Evolutionary conservation across 805 yeast species (phyloP).

Genomic region (Metschnikowia continentalis): DNA sequence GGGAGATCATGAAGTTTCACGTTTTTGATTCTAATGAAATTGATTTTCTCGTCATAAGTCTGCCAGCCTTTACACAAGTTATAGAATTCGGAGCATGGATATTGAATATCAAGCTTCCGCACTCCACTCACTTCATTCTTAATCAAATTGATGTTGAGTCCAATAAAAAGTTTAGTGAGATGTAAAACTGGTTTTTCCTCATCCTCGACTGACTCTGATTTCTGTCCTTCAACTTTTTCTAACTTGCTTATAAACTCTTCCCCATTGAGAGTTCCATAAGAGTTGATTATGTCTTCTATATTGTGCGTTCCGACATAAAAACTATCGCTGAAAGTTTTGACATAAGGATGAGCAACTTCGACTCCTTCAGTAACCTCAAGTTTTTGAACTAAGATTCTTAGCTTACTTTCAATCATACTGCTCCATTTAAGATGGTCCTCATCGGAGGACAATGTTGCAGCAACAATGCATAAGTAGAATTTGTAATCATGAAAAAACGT

Average conservation of each 20-base stretch:
- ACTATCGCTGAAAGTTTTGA: conserved; percentile 51
- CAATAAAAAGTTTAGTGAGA: conserved; percentile 61
- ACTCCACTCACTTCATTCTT: neutral
- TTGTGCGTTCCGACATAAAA: conserved; percentile 40
- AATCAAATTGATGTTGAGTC: conserved; percentile 47
- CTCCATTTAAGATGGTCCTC: conserved; percentile 90
- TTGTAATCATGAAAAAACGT: conserved; percentile 80
- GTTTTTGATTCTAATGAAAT: conserved; percentile 59
- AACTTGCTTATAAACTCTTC: conserved; percentile 29
- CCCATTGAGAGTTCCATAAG: conserved; percentile 58
- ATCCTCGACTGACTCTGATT: conserved; percentile 3
- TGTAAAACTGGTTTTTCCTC: conserved; percentile 11
- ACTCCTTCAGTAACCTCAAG: conserved; percentile 75
- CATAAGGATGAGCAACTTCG: conserved; percentile 84
- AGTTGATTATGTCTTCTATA: conserved; percentile 48
- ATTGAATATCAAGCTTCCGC: conserved; percentile 69
- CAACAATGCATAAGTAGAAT: conserved; percentile 78
- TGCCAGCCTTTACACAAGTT: conserved; percentile 72
- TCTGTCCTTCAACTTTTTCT: neutral
- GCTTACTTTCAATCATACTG: conserved; percentile 86
- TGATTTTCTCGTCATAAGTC: conserved; percentile 56
- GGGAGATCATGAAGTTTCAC: conserved; percentile 81
- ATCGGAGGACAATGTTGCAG: conserved; percentile 63
- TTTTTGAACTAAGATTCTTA: conserved; percentile 77
- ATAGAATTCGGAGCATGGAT: conserved; percentile 87